These are phyloP conservation scores for Xylaria palmicola DNA, from an alignment of 495 filamentous ascomycete species.

Conservation along the genomic window DNA sequence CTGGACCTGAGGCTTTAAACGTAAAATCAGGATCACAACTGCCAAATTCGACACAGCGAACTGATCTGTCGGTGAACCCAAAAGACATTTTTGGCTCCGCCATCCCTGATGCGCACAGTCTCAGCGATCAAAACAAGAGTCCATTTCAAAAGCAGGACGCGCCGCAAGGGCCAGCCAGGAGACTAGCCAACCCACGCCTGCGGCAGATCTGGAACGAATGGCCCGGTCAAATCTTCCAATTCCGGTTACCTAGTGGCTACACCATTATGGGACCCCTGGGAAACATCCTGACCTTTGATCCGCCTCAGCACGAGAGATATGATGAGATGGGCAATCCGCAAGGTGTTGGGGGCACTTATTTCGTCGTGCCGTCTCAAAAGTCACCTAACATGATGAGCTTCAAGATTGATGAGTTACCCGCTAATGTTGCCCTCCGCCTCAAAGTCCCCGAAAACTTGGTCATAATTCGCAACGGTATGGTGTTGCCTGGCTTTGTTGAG, in stretches of 20 bases:
- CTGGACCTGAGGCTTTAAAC: background rate
- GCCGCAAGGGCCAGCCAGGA: background rate
- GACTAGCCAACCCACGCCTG: background rate
- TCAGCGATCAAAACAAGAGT: background rate
- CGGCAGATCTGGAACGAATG: background rate
- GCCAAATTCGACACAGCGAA: background rate
- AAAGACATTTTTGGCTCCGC: background rate
- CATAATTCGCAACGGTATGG: conserved; percentile 2
- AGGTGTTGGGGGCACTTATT: conserved; percentile 1
- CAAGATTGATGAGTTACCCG: background rate
- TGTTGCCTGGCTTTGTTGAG: conserved; percentile 5
- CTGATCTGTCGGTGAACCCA: background rate
- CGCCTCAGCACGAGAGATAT: background rate
- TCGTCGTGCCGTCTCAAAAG: background rate
- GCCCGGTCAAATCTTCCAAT: conserved; percentile 1
- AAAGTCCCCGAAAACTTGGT: background rate
- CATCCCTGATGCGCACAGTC: background rate
- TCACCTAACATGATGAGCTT: background rate
- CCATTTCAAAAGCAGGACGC: background rate
- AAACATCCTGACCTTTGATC: conserved; percentile 6
- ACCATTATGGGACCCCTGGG: background rate
- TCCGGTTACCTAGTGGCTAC: conserved; percentile 3
- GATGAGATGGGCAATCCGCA: background rate
- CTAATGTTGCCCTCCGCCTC: background rate
- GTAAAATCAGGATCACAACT: background rate